Evolutionary conservation across 345 rosid species (phyloP).

Genomic region (Populus alba): DNA sequence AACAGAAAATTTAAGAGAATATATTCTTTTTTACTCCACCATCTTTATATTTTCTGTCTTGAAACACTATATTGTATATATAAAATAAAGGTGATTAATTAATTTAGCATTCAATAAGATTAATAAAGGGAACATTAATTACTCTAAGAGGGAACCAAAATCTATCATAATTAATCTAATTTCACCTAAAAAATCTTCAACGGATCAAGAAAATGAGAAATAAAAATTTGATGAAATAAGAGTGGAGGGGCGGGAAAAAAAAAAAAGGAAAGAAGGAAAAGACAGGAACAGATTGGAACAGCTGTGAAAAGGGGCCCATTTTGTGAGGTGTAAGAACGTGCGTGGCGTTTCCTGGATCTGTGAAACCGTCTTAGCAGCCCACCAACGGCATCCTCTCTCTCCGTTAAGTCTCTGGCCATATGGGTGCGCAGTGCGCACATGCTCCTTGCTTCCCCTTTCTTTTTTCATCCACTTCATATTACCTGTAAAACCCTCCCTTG

Average conservation of each 20-base stretch:
- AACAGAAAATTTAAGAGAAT: too few relatives aligned
- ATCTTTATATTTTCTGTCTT: too few relatives aligned
- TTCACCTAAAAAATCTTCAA: not conserved
- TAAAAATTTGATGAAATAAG: not conserved
- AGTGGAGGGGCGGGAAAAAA: not conserved
- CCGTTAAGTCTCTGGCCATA: not conserved
- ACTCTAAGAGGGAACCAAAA: not conserved
- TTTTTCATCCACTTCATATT: not conserved
- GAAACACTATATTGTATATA: accelerated
- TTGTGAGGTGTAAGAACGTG: slow-evolving; percentile 55
- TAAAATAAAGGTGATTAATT: too few relatives aligned
- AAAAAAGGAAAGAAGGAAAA: not conserved
- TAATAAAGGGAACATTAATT: not conserved
- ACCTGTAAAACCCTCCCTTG: not conserved
- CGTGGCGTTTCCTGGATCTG: slow-evolving; percentile 48
- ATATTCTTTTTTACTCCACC: too few relatives aligned
- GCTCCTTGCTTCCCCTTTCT: slow-evolving; percentile 10
- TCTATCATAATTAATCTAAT: not conserved
- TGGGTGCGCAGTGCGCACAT: slow-evolving; percentile 17
- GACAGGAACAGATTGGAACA: slow-evolving; percentile 47
- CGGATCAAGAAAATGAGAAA: not conserved
- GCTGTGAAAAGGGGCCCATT: slow-evolving; percentile 30
- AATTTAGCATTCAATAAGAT: too few relatives aligned
- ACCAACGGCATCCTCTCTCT: slow-evolving; percentile 13
- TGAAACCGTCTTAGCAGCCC: slow-evolving; percentile 44